phyloP scores from a whole-genome alignment of 176 grass and related monocot genomes.

The Zoysia japonica region DNA sequence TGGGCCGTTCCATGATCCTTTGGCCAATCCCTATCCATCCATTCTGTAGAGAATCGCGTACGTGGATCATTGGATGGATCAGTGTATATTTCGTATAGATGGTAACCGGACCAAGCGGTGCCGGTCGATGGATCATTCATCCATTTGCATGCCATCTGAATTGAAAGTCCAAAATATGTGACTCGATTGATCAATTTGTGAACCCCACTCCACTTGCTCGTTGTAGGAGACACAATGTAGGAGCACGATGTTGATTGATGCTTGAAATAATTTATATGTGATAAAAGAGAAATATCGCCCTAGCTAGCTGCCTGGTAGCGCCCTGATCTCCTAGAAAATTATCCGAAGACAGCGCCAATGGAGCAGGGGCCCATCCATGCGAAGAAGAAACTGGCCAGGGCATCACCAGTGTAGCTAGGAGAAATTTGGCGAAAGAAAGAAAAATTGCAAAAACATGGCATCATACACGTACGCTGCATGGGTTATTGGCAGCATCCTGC shows the following conservation, averaged over 20 bases:
- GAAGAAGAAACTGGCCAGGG: too few species aligned
- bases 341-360: too few species aligned
- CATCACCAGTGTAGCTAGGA: too few species aligned
- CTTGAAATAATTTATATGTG: background rate
- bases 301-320: too few species aligned
- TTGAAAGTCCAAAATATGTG: background rate
- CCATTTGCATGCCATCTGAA: background rate
- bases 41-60: background rate
- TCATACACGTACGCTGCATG: background rate
- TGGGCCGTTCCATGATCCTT: background rate
- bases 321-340: too few species aligned
- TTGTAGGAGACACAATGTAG: background rate
- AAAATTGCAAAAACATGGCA: background rate
- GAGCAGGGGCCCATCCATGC: background rate
- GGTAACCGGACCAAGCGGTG: background rate
- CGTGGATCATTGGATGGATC: background rate
- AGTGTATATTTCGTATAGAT: background rate
- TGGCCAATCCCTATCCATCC: background rate
- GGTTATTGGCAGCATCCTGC: background rate
- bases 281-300: too few species aligned
- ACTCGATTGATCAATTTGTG: background rate
- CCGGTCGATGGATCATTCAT: background rate
- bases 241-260: background rate
- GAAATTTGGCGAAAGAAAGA: background rate
- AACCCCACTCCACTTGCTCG: too few species aligned